phyloP scores from a whole-genome alignment of 2,329 filamentous ascomycete genomes.

The Fusarium verticillioides region DNA sequence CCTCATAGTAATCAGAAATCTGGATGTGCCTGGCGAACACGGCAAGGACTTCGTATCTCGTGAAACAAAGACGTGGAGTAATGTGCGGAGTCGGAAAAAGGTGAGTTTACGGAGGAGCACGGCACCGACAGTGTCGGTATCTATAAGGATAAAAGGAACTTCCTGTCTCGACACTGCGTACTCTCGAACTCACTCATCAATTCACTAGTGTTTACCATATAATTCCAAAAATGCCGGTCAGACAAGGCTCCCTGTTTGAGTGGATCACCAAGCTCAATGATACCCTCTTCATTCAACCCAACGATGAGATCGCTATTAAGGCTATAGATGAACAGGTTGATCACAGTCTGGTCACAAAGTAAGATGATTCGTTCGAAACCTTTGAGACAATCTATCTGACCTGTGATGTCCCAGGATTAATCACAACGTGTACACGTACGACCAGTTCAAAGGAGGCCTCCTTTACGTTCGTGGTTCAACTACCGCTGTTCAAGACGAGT shows the following conservation, averaged over 20 bases:
- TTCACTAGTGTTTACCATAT: no score
- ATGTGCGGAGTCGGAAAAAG: background rate
- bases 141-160: no score
- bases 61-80: background rate
- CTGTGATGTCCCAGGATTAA: rapidly evolving
- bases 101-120: background rate
- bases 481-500: background rate
- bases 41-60: no score
- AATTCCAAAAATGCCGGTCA: rapidly evolving
- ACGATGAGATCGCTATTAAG: background rate
- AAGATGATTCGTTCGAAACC: rapidly evolving
- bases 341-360: background rate
- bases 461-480: background rate
- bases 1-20: no score
- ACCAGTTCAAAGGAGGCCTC: background rate
- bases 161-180: no score
- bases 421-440: background rate
- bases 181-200: no score
- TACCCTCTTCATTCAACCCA: background rate
- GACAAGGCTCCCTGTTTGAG: rapidly evolving
- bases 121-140: no score
- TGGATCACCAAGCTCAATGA: background rate
- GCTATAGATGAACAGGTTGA: background rate
- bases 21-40: no score
- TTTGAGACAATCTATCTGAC: rapidly evolving